A percentile compares a stretch with the other conserved stretches of the same genome.
phyloP scores from a whole-genome alignment of 78 protist species.

The Isochrysis galbana region DNA sequence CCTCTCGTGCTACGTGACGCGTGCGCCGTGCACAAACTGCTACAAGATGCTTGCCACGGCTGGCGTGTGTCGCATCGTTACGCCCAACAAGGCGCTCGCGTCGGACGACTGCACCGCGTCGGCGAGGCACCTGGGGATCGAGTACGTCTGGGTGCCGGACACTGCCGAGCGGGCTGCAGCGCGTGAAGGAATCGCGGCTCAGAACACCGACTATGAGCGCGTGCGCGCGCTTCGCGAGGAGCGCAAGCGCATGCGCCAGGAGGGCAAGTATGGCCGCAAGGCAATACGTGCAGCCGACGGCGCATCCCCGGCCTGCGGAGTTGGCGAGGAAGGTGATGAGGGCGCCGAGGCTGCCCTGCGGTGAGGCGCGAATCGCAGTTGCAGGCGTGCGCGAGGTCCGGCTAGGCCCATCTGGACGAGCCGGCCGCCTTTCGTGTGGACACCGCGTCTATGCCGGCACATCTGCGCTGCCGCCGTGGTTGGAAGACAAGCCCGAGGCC shows the following conservation, averaged over 20 bases:
- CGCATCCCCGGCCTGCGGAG: too few relatives aligned
- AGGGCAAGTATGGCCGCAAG: too few relatives aligned
- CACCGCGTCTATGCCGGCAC: too few relatives aligned
- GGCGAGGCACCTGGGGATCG: not conserved
- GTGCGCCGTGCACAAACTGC: not conserved
- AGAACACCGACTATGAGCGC: not conserved
- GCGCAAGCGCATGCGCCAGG: not conserved
- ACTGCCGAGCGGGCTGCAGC: not conserved
- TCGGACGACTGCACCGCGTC: not conserved
- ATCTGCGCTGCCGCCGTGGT: too few relatives aligned
- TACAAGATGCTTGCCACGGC: not conserved
- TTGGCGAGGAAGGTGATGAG: too few relatives aligned
- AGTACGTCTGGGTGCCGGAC: not conserved
- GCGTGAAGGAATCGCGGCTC: not conserved
- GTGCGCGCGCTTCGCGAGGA: not conserved
- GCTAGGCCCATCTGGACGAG: too few relatives aligned
- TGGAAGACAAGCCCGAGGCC: too few relatives aligned
- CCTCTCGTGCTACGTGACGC: not conserved
- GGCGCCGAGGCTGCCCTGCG: too few relatives aligned
- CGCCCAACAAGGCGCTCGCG: not conserved
- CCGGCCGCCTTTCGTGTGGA: too few relatives aligned
- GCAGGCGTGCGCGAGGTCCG: too few relatives aligned
- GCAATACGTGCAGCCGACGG: too few relatives aligned
- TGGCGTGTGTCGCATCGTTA: not conserved
- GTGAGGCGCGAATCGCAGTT: too few relatives aligned